Evolutionary conservation across 768 basidiomycete species (phyloP).

Genomic region (Lenzites betulinus): DNA sequence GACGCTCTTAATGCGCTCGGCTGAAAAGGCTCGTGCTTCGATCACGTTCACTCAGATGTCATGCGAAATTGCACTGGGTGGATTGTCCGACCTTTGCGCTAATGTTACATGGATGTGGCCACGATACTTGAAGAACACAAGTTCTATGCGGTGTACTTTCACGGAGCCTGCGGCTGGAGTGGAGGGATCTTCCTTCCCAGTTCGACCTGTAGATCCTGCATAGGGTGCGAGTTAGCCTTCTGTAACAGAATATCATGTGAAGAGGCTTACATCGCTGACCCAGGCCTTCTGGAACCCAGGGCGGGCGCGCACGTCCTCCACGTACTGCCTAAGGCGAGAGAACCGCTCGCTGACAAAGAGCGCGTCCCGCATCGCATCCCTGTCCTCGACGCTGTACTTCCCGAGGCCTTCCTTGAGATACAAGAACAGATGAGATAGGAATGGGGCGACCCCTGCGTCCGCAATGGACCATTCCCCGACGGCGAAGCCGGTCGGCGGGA

Average conservation of each 20-base stretch:
- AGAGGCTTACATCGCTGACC: not conserved
- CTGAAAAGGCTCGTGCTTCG: too few relatives aligned
- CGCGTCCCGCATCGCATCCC: slow-evolving; percentile 42
- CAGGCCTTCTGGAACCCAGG: slow-evolving; percentile 55
- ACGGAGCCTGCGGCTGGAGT: not conserved
- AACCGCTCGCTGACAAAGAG: slow-evolving; percentile 47
- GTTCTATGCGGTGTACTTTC: not conserved
- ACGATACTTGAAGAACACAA: too few relatives aligned
- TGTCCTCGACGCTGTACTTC: slow-evolving; percentile 48
- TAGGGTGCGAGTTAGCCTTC: not conserved
- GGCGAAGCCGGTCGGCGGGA: slow-evolving; percentile 50
- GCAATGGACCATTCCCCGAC: slow-evolving; percentile 55
- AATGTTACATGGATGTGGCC: too few relatives aligned
- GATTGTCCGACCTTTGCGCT: too few relatives aligned
- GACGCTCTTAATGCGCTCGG: too few relatives aligned
- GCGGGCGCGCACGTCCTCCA: slow-evolving; percentile 46
- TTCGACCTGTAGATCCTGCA: not conserved
- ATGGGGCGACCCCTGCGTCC: slow-evolving; percentile 60
- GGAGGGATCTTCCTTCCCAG: not conserved
- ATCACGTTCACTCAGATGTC: too few relatives aligned
- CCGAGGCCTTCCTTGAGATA: slow-evolving; percentile 53
- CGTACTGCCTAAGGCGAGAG: slow-evolving; percentile 50
- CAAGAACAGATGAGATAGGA: slow-evolving; percentile 52
- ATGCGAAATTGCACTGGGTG: too few relatives aligned
- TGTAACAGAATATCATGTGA: not conserved